A percentile compares a stretch with the other conserved stretches of the same genome.
Evolutionary conservation across 2,329 filamentous ascomycete species (phyloP).

Genomic region (Neonectria ditissima): DNA sequence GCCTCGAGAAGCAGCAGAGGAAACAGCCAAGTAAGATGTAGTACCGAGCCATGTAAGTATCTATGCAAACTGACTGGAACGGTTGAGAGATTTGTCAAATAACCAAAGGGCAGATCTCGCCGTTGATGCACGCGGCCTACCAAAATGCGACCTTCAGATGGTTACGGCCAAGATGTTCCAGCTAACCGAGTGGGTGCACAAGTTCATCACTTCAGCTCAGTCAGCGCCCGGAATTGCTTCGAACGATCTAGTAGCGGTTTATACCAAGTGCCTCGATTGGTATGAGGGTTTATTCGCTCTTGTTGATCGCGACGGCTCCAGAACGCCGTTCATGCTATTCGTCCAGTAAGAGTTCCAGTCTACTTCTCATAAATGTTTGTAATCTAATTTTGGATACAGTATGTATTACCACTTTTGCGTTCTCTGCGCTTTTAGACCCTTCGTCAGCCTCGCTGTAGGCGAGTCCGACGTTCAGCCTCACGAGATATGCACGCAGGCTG

Average conservation of each 20-base stretch:
- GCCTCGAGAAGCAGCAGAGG: neutral
- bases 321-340: conserved; percentile 32
- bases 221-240: neutral
- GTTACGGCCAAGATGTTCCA: conserved; percentile 30
- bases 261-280: conserved; percentile 35
- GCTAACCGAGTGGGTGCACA: conserved; percentile 34
- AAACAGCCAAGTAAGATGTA: neutral
- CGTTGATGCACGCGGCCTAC: neutral
- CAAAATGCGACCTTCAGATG: conserved; percentile 8
- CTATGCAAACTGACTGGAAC: neutral
- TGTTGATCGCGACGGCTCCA: neutral
- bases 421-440: conserved; percentile 28
- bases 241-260: conserved; percentile 11
- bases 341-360: conserved; percentile 27
- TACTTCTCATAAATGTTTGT: neutral
- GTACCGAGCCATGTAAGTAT: neutral
- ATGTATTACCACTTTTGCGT: conserved; percentile 38
- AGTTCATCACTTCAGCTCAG: neutral
- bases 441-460: neutral
- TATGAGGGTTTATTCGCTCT: conserved; percentile 31
- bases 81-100: neutral
- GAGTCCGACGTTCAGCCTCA: conserved; percentile 15
- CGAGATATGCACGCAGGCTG: conserved; percentile 23
- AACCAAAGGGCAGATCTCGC: neutral
- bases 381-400: conserved; percentile 11